Evolutionary conservation across 2,329 filamentous ascomycete genomes (phyloP), one percentile per base, ranked within the genome.

Genomic region (Verticillium zaregamsianum): DNA sequence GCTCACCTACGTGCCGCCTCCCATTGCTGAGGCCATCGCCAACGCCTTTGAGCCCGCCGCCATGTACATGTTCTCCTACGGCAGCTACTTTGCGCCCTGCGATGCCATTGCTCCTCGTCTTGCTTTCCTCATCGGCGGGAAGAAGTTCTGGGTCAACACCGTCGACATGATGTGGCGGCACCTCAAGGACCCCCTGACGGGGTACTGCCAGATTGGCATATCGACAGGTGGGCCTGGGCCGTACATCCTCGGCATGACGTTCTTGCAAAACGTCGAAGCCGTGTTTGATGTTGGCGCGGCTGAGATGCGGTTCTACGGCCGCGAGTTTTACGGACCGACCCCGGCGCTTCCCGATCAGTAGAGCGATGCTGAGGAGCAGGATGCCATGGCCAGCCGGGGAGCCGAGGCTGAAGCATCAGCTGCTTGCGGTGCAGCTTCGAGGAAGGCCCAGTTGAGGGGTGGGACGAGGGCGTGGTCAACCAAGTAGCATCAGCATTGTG

Each of bases 1-100:
- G 0, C 74, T 83, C 68, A 79, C 79, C 64, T 80, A 82, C 63
- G 69, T 84, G 1, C 82, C 82, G 12, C 77, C 77, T 12, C 71
- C 81, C 82, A 66, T 82, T 17, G 80, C 80, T 3, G 77, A 82
- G 40, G 70, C 74, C n/a, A 79, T 84, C 62, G 80, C 82, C 59
- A 67, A 66, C 2, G 69, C 77, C 0, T 85, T 83, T 64, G 68
- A 77, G 56, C 82, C 82, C 1, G 74, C 73, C 1, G 81, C 79
- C 31, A 72, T 76, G 15, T 84, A 80, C 65, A 66, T 80, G 37
- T 80, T 75, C 68, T 73, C 79, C 65, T 81, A 79, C 68, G 79
- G 76, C 28, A 72, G 74, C 57, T 84, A 82, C 68, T 83, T 82
- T 68, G 80, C 75, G 1, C 72, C 75, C 0, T 84, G 82, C 67